Conservation (phyloP, 2,329 filamentous ascomycete genomes). For the Geoglossum cookeanum region DNA sequence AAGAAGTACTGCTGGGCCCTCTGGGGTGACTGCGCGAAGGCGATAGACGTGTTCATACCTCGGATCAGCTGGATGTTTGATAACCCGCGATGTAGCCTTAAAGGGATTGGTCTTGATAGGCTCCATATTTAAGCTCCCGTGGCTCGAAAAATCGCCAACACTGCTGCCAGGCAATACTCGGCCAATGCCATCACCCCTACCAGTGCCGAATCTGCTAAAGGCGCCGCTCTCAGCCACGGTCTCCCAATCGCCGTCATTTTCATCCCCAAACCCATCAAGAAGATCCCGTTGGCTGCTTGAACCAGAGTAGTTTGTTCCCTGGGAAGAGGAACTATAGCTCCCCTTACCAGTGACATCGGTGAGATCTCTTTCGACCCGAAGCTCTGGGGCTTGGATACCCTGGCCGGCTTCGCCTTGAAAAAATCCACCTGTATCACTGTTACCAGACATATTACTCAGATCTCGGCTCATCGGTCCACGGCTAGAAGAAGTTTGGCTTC, state of each 20-base stretch:
- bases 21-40: not conserved
- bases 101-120: not conserved
- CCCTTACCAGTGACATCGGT: not conserved
- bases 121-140: not conserved
- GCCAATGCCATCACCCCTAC: not conserved
- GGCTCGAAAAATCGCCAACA: conserved; percentile 2
- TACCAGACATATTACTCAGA: not conserved
- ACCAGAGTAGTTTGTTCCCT: not conserved
- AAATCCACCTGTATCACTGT: not conserved
- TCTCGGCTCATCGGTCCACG: not conserved
- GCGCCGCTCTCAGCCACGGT: conserved; percentile 3
- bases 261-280: not conserved
- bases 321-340: not conserved
- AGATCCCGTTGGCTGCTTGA: not conserved
- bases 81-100: not conserved
- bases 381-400: not conserved
- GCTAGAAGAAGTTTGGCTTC: conserved; percentile 2
- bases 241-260: conserved; percentile 4
- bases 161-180: not conserved
- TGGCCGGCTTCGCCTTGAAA: no score
- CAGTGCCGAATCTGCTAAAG: not conserved
- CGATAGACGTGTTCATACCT: conserved; percentile 5
- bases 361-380: not conserved
- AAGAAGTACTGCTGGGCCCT: not conserved
- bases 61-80: conserved; percentile 3